phyloP scores from a whole-genome alignment of 805 yeast species.

The Candida suzukii region DNA sequence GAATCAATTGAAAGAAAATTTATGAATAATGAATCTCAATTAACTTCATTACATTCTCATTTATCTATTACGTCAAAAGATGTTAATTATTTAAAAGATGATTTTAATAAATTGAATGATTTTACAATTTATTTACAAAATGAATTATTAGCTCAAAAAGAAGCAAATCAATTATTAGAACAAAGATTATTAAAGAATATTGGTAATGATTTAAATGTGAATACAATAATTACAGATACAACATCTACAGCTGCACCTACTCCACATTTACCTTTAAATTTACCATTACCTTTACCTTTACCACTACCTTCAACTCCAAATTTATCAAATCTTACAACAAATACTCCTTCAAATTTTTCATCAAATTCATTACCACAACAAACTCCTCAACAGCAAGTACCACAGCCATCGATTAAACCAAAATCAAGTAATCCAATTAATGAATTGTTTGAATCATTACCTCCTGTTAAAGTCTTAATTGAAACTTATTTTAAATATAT shows the following conservation, averaged over 20 bases:
- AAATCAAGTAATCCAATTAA: background rate
- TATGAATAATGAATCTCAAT: background rate
- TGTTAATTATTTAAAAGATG: background rate
- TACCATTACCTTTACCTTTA: background rate
- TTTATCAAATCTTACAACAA: background rate
- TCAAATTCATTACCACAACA: no score
- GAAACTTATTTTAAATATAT: constrained; percentile 4
- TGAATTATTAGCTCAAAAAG: background rate
- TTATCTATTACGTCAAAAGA: background rate
- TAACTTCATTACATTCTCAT: background rate
- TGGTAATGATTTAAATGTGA: no score
- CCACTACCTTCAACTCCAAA: background rate
- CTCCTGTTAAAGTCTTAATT: background rate
- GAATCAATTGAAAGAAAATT: constrained; percentile 1
- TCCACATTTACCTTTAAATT: background rate
- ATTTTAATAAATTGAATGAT: constrained; percentile 1
- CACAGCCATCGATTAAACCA: background rate
- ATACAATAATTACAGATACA: no score
- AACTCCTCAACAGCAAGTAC: no score
- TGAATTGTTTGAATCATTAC: background rate
- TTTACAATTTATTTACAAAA: constrained; percentile 1
- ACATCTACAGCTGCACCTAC: background rate
- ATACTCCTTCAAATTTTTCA: no score
- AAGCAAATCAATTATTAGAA: background rate
- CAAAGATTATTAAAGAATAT: background rate